Percentiles rank a stretch among this genome's conserved stretches.
These are phyloP conservation scores for Geotrichum klebahnii DNA, from an alignment of 1,139 yeast species.

Conservation along the genomic window DNA sequence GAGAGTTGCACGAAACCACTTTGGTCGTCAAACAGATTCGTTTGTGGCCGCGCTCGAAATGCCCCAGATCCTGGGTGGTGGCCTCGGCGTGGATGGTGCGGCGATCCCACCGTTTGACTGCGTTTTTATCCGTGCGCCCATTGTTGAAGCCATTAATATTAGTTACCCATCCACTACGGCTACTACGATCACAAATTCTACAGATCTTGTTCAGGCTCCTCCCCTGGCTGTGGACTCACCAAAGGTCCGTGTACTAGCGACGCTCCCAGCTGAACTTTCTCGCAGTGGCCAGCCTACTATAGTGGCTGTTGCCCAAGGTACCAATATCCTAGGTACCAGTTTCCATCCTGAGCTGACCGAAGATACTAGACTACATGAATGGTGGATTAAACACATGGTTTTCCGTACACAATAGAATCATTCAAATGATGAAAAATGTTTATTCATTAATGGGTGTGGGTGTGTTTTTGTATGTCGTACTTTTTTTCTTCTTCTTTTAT, in stretches of 20 bases:
- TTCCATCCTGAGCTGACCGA: constrained; percentile 74
- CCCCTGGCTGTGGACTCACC: constrained; percentile 14
- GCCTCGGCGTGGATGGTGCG: constrained; percentile 32
- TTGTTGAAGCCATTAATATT: constrained; percentile 45
- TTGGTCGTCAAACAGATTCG: constrained; percentile 73
- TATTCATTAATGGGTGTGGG: too few species aligned
- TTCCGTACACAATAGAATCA: not conserved
- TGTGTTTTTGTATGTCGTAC: not conserved
- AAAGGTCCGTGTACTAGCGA: constrained; percentile 33
- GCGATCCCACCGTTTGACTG: constrained; percentile 47
- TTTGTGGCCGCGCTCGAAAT: constrained; percentile 53
- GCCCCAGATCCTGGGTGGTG: constrained; percentile 42
- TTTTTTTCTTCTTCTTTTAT: not conserved
- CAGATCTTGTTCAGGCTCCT: constrained; percentile 21
- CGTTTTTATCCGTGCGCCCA: constrained; percentile 76
- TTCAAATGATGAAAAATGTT: not conserved
- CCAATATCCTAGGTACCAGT: constrained; percentile 60
- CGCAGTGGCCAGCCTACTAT: constrained; percentile 11
- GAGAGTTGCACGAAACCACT: constrained; percentile 66
- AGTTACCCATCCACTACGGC: constrained; percentile 23
- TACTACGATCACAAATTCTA: constrained; percentile 5
- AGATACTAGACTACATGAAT: constrained; percentile 62
- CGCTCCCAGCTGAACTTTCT: constrained; percentile 27
- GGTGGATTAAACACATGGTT: constrained; percentile 50
- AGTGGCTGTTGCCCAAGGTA: constrained; percentile 32